phyloP scores from a whole-genome alignment of 106 monocot genomes.

The Posidonia australis region DNA sequence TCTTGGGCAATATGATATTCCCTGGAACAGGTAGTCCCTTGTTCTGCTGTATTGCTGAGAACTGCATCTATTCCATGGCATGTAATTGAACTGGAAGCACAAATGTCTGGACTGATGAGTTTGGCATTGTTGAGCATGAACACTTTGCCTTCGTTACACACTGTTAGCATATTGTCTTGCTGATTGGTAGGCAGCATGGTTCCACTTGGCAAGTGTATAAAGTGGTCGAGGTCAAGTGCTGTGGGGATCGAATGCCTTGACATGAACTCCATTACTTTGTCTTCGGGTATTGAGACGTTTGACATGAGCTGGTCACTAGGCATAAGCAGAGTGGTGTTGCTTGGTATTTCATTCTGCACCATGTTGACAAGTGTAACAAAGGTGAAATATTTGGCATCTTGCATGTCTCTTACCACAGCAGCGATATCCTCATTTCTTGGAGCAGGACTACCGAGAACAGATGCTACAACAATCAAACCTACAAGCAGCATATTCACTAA shows the following conservation, averaged over 20 bases:
- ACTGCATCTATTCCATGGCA: slow-evolving; percentile 51
- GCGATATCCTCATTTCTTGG: background rate
- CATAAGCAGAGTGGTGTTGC: slow-evolving; percentile 54
- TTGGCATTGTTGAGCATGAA: slow-evolving; percentile 38
- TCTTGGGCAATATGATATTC: background rate
- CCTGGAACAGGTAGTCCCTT: background rate
- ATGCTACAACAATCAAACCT: background rate
- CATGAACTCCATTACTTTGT: slow-evolving; percentile 29
- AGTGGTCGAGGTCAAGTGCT: slow-evolving; percentile 25
- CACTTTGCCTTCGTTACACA: slow-evolving; percentile 8
- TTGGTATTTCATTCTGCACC: slow-evolving; percentile 27
- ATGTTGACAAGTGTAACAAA: slow-evolving; percentile 13
- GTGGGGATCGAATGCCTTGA: slow-evolving; percentile 44
- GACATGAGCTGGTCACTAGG: slow-evolving; percentile 44
- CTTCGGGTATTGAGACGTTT: slow-evolving; percentile 16
- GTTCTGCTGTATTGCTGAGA: background rate
- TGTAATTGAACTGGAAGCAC: slow-evolving; percentile 29
- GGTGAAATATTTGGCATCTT: slow-evolving; percentile 18
- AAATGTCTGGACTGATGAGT: slow-evolving; percentile 25
- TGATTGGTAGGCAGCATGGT: slow-evolving; percentile 33
- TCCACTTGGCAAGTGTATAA: slow-evolving; percentile 27
- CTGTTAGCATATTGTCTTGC: slow-evolving; percentile 15
- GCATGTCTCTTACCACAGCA: slow-evolving; percentile 10
- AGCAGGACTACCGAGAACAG: background rate
- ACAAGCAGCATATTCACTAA: background rate